phyloP scores from a whole-genome alignment of 805 yeast genomes.

The Wickerhamiella bombiphila region DNA sequence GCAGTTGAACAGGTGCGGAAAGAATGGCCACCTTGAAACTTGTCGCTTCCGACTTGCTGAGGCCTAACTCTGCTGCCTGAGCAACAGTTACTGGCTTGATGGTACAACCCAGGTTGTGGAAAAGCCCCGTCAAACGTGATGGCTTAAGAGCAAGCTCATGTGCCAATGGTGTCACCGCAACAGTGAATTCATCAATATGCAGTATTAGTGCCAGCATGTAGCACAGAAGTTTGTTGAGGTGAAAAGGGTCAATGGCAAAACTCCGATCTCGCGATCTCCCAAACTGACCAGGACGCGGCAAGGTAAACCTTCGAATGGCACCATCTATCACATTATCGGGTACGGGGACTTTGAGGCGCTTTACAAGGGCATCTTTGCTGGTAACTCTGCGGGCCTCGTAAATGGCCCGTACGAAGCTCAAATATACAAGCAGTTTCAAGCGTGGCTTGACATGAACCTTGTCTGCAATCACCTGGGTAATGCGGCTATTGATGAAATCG shows the following conservation, averaged over 20 bases:
- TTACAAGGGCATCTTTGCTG: conserved; percentile 43
- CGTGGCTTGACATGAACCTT: conserved; percentile 31
- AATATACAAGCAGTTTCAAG: conserved; percentile 50
- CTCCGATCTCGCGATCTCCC: conserved; percentile 65
- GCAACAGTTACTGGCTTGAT: conserved; percentile 48
- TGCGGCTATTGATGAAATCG: conserved; percentile 35
- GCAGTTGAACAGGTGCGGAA: conserved; percentile 78
- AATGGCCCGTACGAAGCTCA: conserved; percentile 66
- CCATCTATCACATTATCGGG: conserved; percentile 62
- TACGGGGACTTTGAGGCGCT: conserved; percentile 37
- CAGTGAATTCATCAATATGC: conserved; percentile 59
- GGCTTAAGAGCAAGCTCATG: conserved; percentile 74
- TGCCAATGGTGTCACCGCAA: conserved; percentile 70
- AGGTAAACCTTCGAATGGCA: conserved; percentile 56
- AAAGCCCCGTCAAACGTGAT: conserved; percentile 48
- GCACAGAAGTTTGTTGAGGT: conserved; percentile 76
- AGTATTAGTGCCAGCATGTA: conserved; percentile 57
- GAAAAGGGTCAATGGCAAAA: conserved; percentile 73
- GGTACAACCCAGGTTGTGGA: conserved; percentile 69
- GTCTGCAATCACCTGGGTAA: conserved; percentile 22
- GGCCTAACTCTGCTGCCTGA: conserved; percentile 25
- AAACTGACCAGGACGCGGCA: conserved; percentile 40
- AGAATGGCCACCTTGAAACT: conserved; percentile 68
- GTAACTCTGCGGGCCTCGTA: conserved; percentile 56
- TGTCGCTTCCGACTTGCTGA: conserved; percentile 24